A percentile compares a stretch with the other conserved stretches of the same genome.
phyloP scores from a whole-genome alignment of 345 rosid genomes.

The Syzygium aromaticum region DNA sequence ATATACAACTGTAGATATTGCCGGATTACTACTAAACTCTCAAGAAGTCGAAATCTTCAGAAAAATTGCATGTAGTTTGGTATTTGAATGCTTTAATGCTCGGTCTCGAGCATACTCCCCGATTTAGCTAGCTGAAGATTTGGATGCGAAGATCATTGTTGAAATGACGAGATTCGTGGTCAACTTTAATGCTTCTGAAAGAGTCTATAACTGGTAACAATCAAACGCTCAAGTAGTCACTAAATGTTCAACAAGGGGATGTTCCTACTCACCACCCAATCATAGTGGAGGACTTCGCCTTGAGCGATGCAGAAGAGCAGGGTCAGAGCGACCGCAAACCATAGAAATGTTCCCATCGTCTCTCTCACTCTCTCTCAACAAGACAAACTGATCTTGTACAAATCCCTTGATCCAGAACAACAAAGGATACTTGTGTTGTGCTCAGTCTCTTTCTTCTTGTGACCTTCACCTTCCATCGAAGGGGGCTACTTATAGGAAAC shows the following conservation, averaged over 20 bases:
- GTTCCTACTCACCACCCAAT: not conserved
- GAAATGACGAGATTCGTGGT: not conserved
- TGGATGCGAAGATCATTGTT: not conserved
- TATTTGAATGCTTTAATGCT: not conserved
- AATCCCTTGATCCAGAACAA: not conserved
- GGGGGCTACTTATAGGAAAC: not conserved
- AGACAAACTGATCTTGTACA: not conserved
- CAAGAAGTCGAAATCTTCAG: not conserved
- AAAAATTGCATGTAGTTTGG: not conserved
- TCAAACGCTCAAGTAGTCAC: not conserved
- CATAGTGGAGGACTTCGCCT: not conserved
- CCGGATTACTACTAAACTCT: not conserved
- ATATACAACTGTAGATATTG: not conserved
- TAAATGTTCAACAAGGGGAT: not conserved
- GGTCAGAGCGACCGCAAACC: not conserved
- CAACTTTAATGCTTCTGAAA: not conserved
- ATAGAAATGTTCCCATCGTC: not conserved
- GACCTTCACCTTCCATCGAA: not conserved
- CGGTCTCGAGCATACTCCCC: not conserved
- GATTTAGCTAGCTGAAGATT: not conserved
- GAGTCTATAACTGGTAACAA: not conserved
- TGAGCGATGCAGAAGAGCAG: not conserved
- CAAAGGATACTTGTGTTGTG: too few relatives aligned
- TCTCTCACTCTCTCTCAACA: not conserved
- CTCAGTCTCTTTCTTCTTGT: not conserved